These are phyloP conservation scores for Paramecium octaurelia DNA, from an alignment of 73 alveolate species.

Conservation along the genomic window DNA sequence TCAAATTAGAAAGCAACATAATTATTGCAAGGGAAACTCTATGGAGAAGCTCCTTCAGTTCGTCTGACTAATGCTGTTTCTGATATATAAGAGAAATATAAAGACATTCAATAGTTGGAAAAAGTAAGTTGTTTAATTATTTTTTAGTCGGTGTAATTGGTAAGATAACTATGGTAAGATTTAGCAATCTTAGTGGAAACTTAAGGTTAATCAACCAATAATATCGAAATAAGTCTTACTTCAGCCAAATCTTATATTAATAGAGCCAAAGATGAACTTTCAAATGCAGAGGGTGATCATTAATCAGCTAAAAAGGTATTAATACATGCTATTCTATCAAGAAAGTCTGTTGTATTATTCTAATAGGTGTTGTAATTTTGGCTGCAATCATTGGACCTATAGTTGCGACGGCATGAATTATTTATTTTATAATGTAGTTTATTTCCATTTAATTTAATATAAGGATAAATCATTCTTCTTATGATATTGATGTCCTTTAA, in stretches of 20 bases:
- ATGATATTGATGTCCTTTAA: too few species aligned
- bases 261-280: neutral
- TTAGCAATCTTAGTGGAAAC: neutral
- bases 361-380: conserved; percentile 10
- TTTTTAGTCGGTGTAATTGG: neutral
- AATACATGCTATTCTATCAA: neutral
- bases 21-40: neutral
- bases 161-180: neutral
- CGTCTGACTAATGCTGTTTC: neutral
- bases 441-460: too few species aligned
- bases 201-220: neutral
- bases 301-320: neutral
- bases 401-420: neutral
- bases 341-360: conserved; percentile 28
- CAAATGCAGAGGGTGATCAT: neutral
- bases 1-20: neutral
- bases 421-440: too few species aligned
- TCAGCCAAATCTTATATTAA: conserved; percentile 16
- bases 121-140: neutral
- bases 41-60: conserved; percentile 27
- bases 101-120: conserved; percentile 21
- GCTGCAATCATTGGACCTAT: conserved; percentile 9
- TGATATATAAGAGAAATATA: conserved; percentile 6
- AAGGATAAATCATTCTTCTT: too few species aligned
- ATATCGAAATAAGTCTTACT: neutral